Conservation (phyloP, 2,329 filamentous ascomycete species). For the Fusarium incarnatum region DNA sequence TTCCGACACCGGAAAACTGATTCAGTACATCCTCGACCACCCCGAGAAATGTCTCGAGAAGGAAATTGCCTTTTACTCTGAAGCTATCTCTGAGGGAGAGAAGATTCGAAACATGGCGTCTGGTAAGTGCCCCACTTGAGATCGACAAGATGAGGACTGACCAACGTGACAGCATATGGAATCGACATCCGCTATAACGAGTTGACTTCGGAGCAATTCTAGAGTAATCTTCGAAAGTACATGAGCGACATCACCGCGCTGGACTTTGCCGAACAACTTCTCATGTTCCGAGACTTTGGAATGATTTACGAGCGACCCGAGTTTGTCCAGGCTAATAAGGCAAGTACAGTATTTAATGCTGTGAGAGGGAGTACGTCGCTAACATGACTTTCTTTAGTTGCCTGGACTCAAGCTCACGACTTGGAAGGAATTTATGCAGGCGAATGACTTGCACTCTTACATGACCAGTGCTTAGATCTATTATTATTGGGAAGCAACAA, state of each 20-base stretch:
- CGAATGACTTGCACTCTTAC: neutral
- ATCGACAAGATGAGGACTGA: accelerated
- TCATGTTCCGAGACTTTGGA: slow-evolving; percentile 3
- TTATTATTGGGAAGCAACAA: too few species aligned
- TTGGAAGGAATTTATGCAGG: slow-evolving; percentile 6
- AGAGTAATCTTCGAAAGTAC: neutral
- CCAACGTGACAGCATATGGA: neutral
- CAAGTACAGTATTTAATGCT: neutral
- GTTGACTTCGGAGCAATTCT: neutral
- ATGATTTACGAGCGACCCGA: slow-evolving; percentile 3
- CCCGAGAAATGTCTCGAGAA: neutral
- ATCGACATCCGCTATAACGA: neutral
- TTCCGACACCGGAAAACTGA: neutral
- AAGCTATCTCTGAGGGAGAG: neutral
- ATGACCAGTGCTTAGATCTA: neutral
- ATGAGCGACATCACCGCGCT: neutral
- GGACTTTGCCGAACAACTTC: slow-evolving; percentile 9
- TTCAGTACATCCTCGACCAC: slow-evolving; percentile 4
- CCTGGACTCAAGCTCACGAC: slow-evolving; percentile 1
- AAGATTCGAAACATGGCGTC: neutral
- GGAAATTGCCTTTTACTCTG: neutral
- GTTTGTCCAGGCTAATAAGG: neutral
- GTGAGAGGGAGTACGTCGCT: neutral
- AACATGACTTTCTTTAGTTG: neutral
- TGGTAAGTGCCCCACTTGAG: accelerated